Evolutionary conservation across 176 grass and related monocot species (phyloP).

Genomic region (Triticum urartu): DNA sequence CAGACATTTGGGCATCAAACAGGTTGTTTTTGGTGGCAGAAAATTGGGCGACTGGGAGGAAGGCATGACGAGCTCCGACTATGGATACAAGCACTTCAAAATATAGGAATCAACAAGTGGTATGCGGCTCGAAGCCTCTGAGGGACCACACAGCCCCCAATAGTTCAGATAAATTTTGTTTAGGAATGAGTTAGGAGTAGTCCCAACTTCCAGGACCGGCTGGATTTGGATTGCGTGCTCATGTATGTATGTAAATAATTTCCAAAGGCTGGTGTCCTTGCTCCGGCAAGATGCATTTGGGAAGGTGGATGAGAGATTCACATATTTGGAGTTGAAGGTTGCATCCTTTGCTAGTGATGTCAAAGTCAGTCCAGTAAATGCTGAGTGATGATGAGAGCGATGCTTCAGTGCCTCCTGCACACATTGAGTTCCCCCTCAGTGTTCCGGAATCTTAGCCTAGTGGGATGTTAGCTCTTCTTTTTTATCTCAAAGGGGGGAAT

Average conservation of each 20-base stretch:
- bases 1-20: conserved; percentile 86
- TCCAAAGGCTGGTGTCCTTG: background rate
- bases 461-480: background rate
- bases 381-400: background rate
- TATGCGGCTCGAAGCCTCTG: background rate
- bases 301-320: background rate
- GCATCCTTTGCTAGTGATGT: background rate
- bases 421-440: background rate
- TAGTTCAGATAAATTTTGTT: background rate
- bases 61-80: conserved; percentile 75
- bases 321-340: background rate
- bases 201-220: background rate
- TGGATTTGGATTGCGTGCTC: background rate
- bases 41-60: conserved; percentile 91
- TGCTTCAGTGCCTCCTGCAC: background rate
- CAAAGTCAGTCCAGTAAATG: background rate
- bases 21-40: conserved; percentile 74
- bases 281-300: background rate
- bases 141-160: background rate
- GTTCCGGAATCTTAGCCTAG: background rate
- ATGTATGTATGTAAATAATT: conserved; percentile 30
- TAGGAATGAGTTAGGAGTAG: background rate
- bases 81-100: conserved; percentile 85
- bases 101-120: conserved; percentile 36
- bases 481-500: background rate